Percentiles rank a stretch among this genome's conserved stretches.
These are phyloP conservation scores for Aspergillus spinulosporus DNA, from an alignment of 2,329 filamentous ascomycete species.

Conservation along the genomic window DNA sequence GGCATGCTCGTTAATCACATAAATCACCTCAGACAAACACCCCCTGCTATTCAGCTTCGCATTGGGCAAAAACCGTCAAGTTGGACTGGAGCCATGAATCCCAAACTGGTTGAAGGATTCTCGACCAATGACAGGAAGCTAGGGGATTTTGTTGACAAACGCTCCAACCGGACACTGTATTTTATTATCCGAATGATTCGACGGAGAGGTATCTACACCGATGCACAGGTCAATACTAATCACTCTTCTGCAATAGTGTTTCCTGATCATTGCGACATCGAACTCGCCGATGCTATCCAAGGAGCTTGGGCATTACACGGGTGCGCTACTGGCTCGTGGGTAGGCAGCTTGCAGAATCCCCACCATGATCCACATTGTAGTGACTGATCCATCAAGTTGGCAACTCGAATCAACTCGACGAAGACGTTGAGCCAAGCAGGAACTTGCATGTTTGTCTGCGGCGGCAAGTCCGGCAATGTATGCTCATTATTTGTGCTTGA, in stretches of 20 bases:
- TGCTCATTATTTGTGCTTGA: too few species aligned
- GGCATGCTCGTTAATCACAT: slow-evolving; percentile 2
- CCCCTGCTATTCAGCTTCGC: background rate
- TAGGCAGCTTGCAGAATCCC: slow-evolving; percentile 3
- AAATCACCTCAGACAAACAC: background rate
- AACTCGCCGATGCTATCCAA: background rate
- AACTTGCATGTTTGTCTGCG: background rate
- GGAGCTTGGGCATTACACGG: slow-evolving; percentile 1
- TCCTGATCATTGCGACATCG: slow-evolving; percentile 2
- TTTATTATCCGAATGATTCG: background rate
- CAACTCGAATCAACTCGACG: background rate
- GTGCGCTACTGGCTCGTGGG: slow-evolving; percentile 9
- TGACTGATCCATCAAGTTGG: slow-evolving; percentile 9
- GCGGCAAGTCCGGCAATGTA: too few species aligned
- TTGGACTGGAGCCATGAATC: background rate
- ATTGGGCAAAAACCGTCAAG: background rate
- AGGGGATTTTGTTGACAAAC: background rate
- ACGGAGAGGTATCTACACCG: background rate
- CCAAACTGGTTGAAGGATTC: slow-evolving; percentile 6
- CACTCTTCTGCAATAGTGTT: too few species aligned
- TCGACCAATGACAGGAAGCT: slow-evolving; percentile 9
- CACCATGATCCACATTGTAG: slow-evolving; percentile 9
- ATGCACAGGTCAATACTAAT: background rate
- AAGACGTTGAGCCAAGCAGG: background rate
- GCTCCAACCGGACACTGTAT: too few species aligned